phyloP scores from a whole-genome alignment of 768 basidiomycete species.

The Mycena albidolilacea region DNA sequence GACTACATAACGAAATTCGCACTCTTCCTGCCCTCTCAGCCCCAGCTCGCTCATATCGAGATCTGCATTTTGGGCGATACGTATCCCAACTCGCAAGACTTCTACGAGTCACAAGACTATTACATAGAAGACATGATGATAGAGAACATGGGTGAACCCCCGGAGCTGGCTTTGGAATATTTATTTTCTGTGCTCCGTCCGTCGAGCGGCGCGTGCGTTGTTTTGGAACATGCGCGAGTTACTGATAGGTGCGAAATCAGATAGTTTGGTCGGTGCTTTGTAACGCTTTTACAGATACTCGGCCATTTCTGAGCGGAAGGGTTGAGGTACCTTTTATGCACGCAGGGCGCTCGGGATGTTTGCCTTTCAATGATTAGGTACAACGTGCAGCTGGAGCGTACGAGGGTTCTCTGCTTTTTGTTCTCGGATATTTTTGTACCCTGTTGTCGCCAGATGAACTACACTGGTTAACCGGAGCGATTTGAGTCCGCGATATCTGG shows the following conservation, averaged over 20 bases:
- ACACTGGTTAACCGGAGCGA: too few species aligned
- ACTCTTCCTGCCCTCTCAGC: neutral
- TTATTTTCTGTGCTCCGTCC: neutral
- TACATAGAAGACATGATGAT: neutral
- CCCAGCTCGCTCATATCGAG: neutral
- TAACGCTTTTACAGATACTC: neutral
- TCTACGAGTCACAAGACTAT: neutral
- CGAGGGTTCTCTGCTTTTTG: too few species aligned
- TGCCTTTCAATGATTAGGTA: too few species aligned
- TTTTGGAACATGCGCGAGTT: slow-evolving; percentile 1
- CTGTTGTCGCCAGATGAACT: too few species aligned
- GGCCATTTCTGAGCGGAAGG: too few species aligned
- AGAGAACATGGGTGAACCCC: too few species aligned
- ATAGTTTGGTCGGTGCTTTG: neutral
- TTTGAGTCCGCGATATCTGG: too few species aligned
- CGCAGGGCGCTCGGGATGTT: too few species aligned
- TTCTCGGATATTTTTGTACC: too few species aligned
- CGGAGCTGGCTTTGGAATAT: neutral
- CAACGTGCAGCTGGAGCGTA: too few species aligned
- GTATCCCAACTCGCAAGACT: neutral
- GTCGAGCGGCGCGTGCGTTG: neutral
- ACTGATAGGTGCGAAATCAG: slow-evolving; percentile 2
- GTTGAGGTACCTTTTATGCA: too few species aligned
- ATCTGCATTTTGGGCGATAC: neutral
- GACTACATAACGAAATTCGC: neutral